Base-by-base conservation (phyloP, 768 basidiomycete genomes). In the Pleurotus tuber-regium region DNA sequence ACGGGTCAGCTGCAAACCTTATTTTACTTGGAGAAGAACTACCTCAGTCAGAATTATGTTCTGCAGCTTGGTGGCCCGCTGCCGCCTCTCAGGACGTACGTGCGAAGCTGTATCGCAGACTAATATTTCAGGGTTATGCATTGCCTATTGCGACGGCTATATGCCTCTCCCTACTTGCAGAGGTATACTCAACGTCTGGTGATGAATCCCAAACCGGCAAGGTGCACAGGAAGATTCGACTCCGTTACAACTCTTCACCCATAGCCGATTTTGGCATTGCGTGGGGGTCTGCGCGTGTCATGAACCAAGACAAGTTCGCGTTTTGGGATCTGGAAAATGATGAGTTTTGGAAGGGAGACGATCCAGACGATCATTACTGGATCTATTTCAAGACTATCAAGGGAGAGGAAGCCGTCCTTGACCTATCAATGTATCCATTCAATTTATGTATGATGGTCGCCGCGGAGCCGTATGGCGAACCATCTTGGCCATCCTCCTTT, bases 361-460 rank as follows among this genome's bases (percentile, higher is more conserved):
- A 76, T 54, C 73, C 75, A 1, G 53, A 71, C 23, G 70, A 77
- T 16, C 76, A 77, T 53, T 77, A 77, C 54, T 78, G 76, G 75
- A 63, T 78, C 6, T 80, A 75, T 55, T 77, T 79, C 66, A 73
- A 58, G 7, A 76, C 72, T 1, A 53, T 73, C 2, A 56, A 65
- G 2, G 76, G 74, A 2, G 68, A 77, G 43, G 68, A 73, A 21
- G 52, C 76, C 23, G 60, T 62, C n/a, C 58, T 79, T 29, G 75
- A 79, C 50, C 65, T 65, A 31, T 64, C 60, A 29, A 71, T 77
- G 70, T 73, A 67, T 57, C 67, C 68, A 4, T 75, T 74, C 65
- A 75, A 75, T 64, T 69, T 73, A 57, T 64, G 66, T 48, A 30
- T 56, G 23, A 43, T 60, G 28, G 54, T 66, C 40, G n/a, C 43